Evolutionary conservation across 2,329 filamentous ascomycete genomes (phyloP).

Genomic region (Thermoascus crustaceus): DNA sequence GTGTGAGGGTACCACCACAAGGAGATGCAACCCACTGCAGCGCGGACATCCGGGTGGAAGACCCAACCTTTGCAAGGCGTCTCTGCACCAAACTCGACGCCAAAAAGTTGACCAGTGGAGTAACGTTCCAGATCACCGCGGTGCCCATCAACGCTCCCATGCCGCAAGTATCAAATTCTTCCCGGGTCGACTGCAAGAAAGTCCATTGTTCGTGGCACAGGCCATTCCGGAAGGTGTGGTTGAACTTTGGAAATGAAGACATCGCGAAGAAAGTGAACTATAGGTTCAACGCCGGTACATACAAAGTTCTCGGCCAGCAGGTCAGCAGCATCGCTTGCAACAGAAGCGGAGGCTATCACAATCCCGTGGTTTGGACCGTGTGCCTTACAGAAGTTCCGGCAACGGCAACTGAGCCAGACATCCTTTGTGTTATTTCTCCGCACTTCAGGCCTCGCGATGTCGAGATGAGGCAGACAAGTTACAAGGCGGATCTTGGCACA

Average conservation of each 20-base stretch:
- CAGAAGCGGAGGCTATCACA: no score
- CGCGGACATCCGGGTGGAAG: background rate
- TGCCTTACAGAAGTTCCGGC: slow-evolving; percentile 14
- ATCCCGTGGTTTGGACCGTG: slow-evolving; percentile 15
- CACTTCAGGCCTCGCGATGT: slow-evolving; percentile 11
- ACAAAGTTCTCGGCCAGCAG: slow-evolving; percentile 10
- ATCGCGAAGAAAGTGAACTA: slow-evolving; percentile 14
- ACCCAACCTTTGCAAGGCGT: background rate
- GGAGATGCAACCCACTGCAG: background rate
- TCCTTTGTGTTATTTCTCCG: no score
- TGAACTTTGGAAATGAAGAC: slow-evolving; percentile 16
- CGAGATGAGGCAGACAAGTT: slow-evolving; percentile 10
- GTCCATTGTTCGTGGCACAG: slow-evolving; percentile 19
- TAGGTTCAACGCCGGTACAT: slow-evolving; percentile 14
- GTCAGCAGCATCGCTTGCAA: no score
- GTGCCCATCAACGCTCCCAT: slow-evolving; percentile 9
- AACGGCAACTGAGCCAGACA: slow-evolving; percentile 9
- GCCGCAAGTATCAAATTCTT: slow-evolving; percentile 15
- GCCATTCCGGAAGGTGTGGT: slow-evolving; percentile 13
- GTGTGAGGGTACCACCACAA: background rate
- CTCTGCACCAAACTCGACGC: background rate
- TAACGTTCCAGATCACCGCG: slow-evolving; percentile 10
- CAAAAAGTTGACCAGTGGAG: background rate
- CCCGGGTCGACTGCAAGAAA: slow-evolving; percentile 18
- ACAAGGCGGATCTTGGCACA: slow-evolving; percentile 7